A percentile compares a stretch with the other conserved stretches of the same genome.
Conservation (phyloP, 495 filamentous ascomycete species). For the Penicillium chermesinum region DNA sequence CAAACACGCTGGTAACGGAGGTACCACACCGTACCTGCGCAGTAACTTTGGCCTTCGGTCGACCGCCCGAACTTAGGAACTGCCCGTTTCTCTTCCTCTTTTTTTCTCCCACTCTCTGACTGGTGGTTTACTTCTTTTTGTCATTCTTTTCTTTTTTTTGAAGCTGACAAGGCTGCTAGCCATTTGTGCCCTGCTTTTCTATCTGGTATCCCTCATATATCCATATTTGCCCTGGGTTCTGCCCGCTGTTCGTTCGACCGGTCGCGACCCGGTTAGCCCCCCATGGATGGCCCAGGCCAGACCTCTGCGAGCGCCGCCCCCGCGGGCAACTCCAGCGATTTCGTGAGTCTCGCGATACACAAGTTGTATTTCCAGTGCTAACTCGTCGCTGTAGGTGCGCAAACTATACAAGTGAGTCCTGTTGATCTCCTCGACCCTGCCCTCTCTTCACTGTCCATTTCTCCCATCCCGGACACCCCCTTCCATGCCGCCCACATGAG, state of each 20-base stretch:
- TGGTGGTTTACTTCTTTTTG: conserved; percentile 16
- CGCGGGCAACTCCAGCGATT: conserved; percentile 72
- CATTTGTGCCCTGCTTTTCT: conserved; percentile 5
- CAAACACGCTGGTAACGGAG: not conserved
- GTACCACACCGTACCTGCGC: conserved; percentile 20
- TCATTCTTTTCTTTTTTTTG: conserved; percentile 13
- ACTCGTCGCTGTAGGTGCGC: conserved; percentile 64
- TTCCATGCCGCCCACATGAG: not conserved
- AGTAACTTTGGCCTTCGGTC: conserved; percentile 28
- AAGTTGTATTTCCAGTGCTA: conserved; percentile 18
- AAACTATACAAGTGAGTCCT: conserved; percentile 90
- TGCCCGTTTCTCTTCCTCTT: conserved; percentile 5
- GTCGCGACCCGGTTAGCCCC: conserved; percentile 36
- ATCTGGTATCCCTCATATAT: conserved; percentile 10
- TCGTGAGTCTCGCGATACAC: conserved; percentile 52
- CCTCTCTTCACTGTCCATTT: conserved; percentile 6
- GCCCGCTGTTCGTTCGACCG: conserved; percentile 42
- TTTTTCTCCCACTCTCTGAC: conserved; percentile 16
- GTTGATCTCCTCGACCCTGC: not conserved
- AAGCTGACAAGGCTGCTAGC: conserved; percentile 3
- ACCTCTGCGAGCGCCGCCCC: conserved; percentile 43
- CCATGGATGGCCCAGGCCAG: conserved; percentile 48
- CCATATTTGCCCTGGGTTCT: conserved; percentile 13
- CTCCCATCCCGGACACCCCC: conserved; percentile 10
- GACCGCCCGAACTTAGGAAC: conserved; percentile 11